A percentile compares a stretch with the other conserved stretches of the same genome.
These are phyloP conservation scores for Aschersonia sp. DNA, from an alignment of 2,329 filamentous ascomycete species.

Conservation along the genomic window DNA sequence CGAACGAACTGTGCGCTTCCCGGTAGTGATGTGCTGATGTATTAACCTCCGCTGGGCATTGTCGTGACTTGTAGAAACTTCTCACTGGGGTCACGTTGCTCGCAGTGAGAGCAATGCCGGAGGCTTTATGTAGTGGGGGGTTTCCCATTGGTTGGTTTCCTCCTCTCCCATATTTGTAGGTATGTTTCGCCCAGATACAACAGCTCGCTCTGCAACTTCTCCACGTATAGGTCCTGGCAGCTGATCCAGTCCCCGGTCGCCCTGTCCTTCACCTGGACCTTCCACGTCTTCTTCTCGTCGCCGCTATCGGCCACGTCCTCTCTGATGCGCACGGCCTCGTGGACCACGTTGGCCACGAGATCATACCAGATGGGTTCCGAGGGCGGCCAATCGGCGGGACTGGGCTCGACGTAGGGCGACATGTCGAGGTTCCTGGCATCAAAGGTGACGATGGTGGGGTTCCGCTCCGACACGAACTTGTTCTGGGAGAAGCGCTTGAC, in stretches of 20 bases:
- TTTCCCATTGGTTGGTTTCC: slow-evolving; percentile 16
- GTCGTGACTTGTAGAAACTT: no score
- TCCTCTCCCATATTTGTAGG: slow-evolving; percentile 90
- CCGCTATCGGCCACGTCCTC: slow-evolving; percentile 83
- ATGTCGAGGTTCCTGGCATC: slow-evolving; percentile 73
- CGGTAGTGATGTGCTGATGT: no score
- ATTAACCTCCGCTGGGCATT: no score
- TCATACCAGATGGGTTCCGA: slow-evolving; percentile 89
- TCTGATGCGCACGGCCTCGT: slow-evolving; percentile 62
- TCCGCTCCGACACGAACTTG: slow-evolving; percentile 91
- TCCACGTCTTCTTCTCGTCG: slow-evolving; percentile 83
- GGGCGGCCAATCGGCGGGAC: slow-evolving; percentile 52
- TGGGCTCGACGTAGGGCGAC: slow-evolving; percentile 81
- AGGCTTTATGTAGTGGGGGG: no score
- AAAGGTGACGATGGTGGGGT: slow-evolving; percentile 97
- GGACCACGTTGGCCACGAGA: slow-evolving; percentile 86
- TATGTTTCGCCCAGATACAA: slow-evolving; percentile 90
- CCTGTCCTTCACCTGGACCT: slow-evolving; percentile 76
- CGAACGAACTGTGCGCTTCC: no score
- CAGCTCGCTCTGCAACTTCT: slow-evolving; percentile 76
- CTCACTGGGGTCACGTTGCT: no score
- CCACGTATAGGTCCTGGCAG: slow-evolving; percentile 86
- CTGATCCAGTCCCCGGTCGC: slow-evolving; percentile 80
- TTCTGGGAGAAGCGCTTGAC: slow-evolving; percentile 95
- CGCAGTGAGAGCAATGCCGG: no score